Evolutionary conservation across 1,284 basidiomycete species (phyloP).

Genomic region (Sphaerobolus stellatus): DNA sequence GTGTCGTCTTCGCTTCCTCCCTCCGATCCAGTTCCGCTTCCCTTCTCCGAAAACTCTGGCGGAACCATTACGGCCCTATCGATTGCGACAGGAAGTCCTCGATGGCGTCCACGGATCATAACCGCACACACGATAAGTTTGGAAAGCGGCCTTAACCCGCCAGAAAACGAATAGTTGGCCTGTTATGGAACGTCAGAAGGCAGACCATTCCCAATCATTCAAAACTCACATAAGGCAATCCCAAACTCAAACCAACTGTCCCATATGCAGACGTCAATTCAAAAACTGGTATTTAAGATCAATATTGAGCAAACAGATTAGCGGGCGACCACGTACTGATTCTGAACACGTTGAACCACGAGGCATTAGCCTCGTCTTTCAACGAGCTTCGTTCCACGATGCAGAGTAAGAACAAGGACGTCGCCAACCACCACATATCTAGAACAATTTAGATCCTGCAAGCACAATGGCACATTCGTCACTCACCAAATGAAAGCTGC

Average conservation of each 20-base stretch:
- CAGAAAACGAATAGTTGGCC: constrained; percentile 64
- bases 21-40: no score
- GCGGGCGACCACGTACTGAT: no score
- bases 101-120: constrained; percentile 77
- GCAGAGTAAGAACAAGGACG: constrained; percentile 61
- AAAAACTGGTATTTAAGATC: no score
- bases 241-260: constrained; percentile 73
- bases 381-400: constrained; percentile 67
- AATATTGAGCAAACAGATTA: no score
- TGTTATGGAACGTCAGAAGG: constrained; percentile 19
- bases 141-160: constrained; percentile 63
- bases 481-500: constrained; percentile 64
- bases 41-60: constrained; percentile 31
- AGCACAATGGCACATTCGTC: constrained; percentile 39
- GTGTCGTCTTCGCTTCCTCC: no score
- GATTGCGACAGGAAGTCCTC: constrained; percentile 71
- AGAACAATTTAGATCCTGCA: constrained; percentile 9
- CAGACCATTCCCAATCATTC: neutral
- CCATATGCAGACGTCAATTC: constrained; percentile 68
- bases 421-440: constrained; percentile 48
- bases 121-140: constrained; percentile 74
- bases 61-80: constrained; percentile 63
- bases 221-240: constrained; percentile 57
- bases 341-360: constrained; percentile 68
- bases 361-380: constrained; percentile 51